Base-by-base conservation (phyloP, 805 yeast species). In the Candida namnaoensis region DNA sequence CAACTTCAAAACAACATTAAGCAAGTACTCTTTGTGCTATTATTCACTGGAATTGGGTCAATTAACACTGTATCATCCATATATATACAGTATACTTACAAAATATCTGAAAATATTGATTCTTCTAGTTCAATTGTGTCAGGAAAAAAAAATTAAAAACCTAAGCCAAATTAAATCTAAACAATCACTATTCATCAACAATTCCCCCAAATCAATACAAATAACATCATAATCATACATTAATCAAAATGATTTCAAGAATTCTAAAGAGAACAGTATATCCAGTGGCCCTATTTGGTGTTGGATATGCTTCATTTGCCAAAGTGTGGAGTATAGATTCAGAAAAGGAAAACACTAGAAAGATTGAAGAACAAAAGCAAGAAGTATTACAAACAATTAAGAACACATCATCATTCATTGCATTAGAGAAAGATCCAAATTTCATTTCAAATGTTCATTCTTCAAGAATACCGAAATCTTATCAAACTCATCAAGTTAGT, bases 401-500 rank as follows among this genome's bases (percentile, higher is more conserved):
- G 53, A 48, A 10, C 73, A 49, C 50, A 49, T 40, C 41, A 41
- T 41, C 36, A 52, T 56, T 33, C 38, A 39, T 2, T 19, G 19
- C 19, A 19, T 19, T 19, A 19, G 19, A 19, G 3, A 41, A 44
- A 3, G 54, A 57, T 47, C 57, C 48, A 11, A 45, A 54, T 13
- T 66, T 44, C 43, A 47, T 47, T 6, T 39, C 47, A 32, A 46
- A 56, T 27, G 43, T 58, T 1, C 70, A 68, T 26, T 71, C 77
- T 3, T 63, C 70, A 15, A 51, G 65, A 26, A 65, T 82, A 35
- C 88, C 88, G 0, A 65, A 59, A 36, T 77, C 76, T 7, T 88
- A 82, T 52, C 72, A 71, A 34, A 52, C 56, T 3, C 74, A 81
- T 54, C 83, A 82, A 59, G 87, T 83, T 9, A 79, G 83, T 0